Conservation (phyloP, 1,284 basidiomycete species). For the Rhodotorula sp. region DNA sequence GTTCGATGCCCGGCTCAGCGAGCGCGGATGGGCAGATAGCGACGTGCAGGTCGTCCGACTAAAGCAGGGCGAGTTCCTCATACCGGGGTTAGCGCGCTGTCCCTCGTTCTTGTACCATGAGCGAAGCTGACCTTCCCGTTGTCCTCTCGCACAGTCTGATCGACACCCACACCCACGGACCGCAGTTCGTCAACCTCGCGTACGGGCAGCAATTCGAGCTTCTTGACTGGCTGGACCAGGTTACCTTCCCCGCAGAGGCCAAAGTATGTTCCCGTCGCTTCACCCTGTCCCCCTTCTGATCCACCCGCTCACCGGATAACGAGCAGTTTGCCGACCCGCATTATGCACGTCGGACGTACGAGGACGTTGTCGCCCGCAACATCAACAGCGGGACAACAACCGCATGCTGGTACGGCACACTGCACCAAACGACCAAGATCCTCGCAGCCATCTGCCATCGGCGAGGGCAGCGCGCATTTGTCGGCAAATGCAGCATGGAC, state of each 20-base stretch:
- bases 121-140: neutral
- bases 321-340: slow-evolving; percentile 64
- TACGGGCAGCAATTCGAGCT: slow-evolving; percentile 61
- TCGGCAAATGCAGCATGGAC: slow-evolving; percentile 95
- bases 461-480: slow-evolving; percentile 80
- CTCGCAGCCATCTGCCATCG: slow-evolving; percentile 74
- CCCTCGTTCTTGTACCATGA: too few species aligned
- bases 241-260: slow-evolving; percentile 89
- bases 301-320: neutral
- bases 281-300: too few species aligned
- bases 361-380: slow-evolving; percentile 70
- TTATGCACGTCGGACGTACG: slow-evolving; percentile 73
- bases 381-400: slow-evolving; percentile 73
- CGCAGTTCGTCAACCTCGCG: slow-evolving; percentile 41
- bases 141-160: slow-evolving; percentile 49
- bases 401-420: slow-evolving; percentile 84
- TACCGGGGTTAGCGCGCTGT: slow-evolving; percentile 62
- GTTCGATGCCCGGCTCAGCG: slow-evolving; percentile 54
- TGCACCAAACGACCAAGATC: slow-evolving; percentile 77
- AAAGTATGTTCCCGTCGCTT: slow-evolving; percentile 47
- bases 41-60: slow-evolving; percentile 58
- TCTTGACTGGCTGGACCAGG: slow-evolving; percentile 82
- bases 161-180: slow-evolving; percentile 57
- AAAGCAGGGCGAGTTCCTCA: slow-evolving; percentile 71
- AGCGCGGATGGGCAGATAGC: slow-evolving; percentile 39